Evolutionary conservation across 2,329 filamentous ascomycete species (phyloP), one percentile per base, ranked within the genome.

Genomic region (Phialocephala subalpina): DNA sequence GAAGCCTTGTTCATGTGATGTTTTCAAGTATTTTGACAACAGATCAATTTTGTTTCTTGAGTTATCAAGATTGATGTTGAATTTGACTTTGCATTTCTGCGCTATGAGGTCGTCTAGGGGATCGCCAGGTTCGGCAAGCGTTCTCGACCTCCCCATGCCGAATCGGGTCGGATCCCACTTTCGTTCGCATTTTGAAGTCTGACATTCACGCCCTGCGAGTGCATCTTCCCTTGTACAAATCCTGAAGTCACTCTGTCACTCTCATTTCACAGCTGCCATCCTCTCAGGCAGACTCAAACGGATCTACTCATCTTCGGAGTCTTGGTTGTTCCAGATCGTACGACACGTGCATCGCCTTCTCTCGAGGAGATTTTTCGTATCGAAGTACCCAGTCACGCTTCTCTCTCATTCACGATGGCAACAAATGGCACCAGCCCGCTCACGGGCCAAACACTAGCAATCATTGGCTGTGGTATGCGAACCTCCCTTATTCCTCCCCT

Each of bases 401-500:
- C 5, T 38, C 55, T 40, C 33, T 3, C 55, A 18, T 11, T 20
- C 49, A 49, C 55, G 18, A 57, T 57, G 55, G 33, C 55, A 4
- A 38, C 35, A n/a, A 57, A 38, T 40, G 55, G 33, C 18, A 18
- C 22, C 12, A 20, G 7, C 25, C 25, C 55, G 11, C 29, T n/a
- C 3, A 40, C 18, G 7, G 55, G 55, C 33, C 8, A 57, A 14
- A 72, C 66, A 14, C 60, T 73, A 7, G 68, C 69, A 11, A 67
- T 73, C 29, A 68, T 73, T 45, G 71, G 71, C 45, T 70, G 69
- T 60, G 71, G 71, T 73, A 63, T 36, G 67, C 55, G 12, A 35
- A 33, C 47, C 27, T 53, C 47, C 53, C 53, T 56, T n/a, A n/a
- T 56, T 14, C 25, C 25, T 33, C 25, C 20, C 20, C 45, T 42